Evolutionary conservation across 495 filamentous ascomycete species (phyloP).

Genomic region (Penicillium steckii): DNA sequence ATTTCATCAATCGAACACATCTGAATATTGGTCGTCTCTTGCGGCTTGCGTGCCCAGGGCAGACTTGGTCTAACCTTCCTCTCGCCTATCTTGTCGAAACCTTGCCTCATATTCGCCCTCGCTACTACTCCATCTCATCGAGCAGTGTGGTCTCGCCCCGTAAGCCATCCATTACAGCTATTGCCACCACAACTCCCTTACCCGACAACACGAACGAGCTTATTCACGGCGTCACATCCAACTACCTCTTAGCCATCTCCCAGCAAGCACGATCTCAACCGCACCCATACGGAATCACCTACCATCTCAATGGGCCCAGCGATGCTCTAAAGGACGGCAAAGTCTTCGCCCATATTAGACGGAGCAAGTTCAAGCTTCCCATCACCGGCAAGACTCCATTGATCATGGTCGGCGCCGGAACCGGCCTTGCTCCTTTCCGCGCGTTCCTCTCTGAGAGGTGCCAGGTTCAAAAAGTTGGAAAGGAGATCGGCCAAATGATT

Average conservation of each 20-base stretch:
- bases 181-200: conserved; percentile 33
- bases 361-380: conserved; percentile 48
- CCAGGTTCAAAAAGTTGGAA: conserved; percentile 37
- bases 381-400: conserved; percentile 29
- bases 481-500: conserved; percentile 37
- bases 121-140: conserved; percentile 57
- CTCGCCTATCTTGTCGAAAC: conserved; percentile 47
- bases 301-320: conserved; percentile 34
- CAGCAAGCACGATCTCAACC: conserved; percentile 17
- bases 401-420: conserved; percentile 48
- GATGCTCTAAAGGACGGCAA: conserved; percentile 26
- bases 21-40: conserved; percentile 44
- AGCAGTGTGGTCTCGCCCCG: conserved; percentile 44
- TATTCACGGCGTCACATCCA: conserved; percentile 46
- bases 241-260: conserved; percentile 44
- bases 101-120: conserved; percentile 40
- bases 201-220: conserved; percentile 23
- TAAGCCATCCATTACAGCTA: conserved; percentile 41
- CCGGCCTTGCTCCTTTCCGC: conserved; percentile 48
- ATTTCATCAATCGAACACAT: conserved; percentile 30
- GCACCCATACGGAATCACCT: conserved; percentile 31
- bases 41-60: conserved; percentile 21
- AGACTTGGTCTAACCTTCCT: conserved; percentile 39
- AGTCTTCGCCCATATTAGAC: conserved; percentile 42
- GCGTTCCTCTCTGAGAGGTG: conserved; percentile 46